Base-by-base conservation (phyloP, 164 flowering plant species). In the Tetracentron sinense region DNA sequence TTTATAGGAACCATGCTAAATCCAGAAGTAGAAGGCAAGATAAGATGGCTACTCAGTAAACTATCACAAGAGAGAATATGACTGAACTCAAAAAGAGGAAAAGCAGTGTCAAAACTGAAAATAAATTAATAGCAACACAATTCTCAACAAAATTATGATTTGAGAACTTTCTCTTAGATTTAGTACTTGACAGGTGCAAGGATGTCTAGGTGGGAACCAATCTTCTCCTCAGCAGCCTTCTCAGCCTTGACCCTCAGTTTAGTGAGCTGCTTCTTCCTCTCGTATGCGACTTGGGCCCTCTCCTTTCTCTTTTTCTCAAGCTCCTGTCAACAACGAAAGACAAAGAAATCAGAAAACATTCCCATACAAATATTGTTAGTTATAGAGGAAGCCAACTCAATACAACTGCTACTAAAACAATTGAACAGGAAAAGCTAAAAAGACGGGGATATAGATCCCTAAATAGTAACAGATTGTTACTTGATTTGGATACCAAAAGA, bases 231-330 rank as follows among this genome's bases (percentile, higher is more conserved):
- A 10, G 86, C 92, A 48, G 54, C 67, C 79, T 79, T 83, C 82
- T 84, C 94, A 8, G 96, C 96, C 71, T 83, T 83, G 27, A 77
- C 70, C 69, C 87, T 79, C 48, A 89, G 73, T 54, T 82, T 85
- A 8, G 54, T 71, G 59, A 87, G 50, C 61, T 85, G 84, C 75
- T 87, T 87, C 82, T 69, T 87, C 78, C 80, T 77, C 64, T 85
- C 84, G 52, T 88, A 86, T 3, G 67, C 30, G 5, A 69, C 63
- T 46, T 69, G 61, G 30, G 72, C 52, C 60, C 69, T 64, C 51
- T 42, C n/a, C 21, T 70, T 70, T 42, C 61, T 64, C 73, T 64
- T 69, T 2, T 69, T 62, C 52, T 69, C 72, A 14, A 69, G 63
- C 30, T 63, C 72, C 67, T 69, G 67, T 1, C 14, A 4, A 27